Evolutionary conservation across 768 basidiomycete species (phyloP), one percentile per base, ranked within the genome.

Genomic region (Phaeolepiota aurea): DNA sequence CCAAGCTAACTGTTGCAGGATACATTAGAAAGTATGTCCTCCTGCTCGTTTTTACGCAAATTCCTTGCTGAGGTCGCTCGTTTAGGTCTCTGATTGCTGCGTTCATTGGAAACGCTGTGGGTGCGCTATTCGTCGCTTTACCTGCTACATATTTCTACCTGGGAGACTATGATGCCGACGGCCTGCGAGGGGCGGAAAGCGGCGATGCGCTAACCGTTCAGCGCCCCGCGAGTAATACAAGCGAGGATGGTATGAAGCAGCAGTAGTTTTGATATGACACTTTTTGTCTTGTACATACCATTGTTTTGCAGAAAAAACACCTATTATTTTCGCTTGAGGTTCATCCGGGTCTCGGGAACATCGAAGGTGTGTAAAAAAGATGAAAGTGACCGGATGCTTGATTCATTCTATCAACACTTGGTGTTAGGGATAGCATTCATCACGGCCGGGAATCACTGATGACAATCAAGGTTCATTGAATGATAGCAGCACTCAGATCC

Each of bases 141-240:
- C 83, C 83, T 2, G 79, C 71, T 1, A 61, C 66, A 3, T 82
- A 82, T 52, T 77, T 81, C 60, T 78, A 79, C 50, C 70, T 84
- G 3, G 52, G 53, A 21, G 77, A 82, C 49, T 72, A 70, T 56
- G 45, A 58, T 31, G 56, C 55, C 3, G 65, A 53, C 18, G 65
- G 64, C 11, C 47, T 77, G 32, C 55, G 58, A 14, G 44, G 49
- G 2, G 65, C 62, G 2, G 77, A 79, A 47, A 54, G 54, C 3
- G 66, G 63, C 0, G 54, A 59, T 30, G 44, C 48, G 15, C 28
- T 45, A 40, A 43, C 38, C 46, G 32, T 35, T 18, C 20, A 39
- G 42, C 41, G 33, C 42, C 47, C 37, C 39, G 45, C 5, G 49
- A 49, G 23, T 43, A 39, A 37, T 48, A 44, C 20, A 40, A 41